Base-by-base conservation (phyloP, 495 filamentous ascomycete species). In the Daldinia vernicosa region DNA sequence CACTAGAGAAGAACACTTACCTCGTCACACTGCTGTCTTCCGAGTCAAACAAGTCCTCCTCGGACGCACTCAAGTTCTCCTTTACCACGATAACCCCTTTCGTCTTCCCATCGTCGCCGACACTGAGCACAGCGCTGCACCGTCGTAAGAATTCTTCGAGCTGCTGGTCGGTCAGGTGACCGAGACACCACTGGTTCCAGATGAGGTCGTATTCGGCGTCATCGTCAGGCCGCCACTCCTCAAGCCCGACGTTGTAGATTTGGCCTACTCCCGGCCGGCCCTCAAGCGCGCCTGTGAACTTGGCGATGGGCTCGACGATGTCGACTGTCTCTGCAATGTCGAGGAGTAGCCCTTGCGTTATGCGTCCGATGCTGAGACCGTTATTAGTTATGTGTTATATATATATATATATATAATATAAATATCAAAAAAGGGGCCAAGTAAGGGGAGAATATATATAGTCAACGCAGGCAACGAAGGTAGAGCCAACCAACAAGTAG, bases 131-230 rank as follows among this genome's bases (percentile, higher is more conserved):
- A 0, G 72, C 70, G 40, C 80, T 84, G 74, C 92, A 92, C 39
- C 90, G 82, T 67, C 78, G 62, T 9, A 97, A 78, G 65, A 90
- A 97, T 14, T 76, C 83, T 22, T 89, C 86, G 22, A 98, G 77
- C 78, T 97, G 89, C 39, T 73, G 74, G 80, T 97, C 95, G n/a
- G 89, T 94, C 58, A 98, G 80, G 76, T 97, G 91, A 15, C 93
- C 92, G n/a, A 96, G 79, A 80, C 94, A 98, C 94, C 94, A 97
- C 80, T 98, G 95, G 53, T 88, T 92, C 86, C 89, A 91, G 71
- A 92, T 83, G 50, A 91, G 71, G 67, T 89, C 84, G 65, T 86
- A 94, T 83, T 84, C 53, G 27, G 81, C 17, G 2, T 63, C 84
- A 5, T 82, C 78, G 11, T 75, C 72, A 0, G 91, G 92, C 55